Conservation (phyloP, 1,139 yeast genomes). For the Meyerozyma athensensis region DNA sequence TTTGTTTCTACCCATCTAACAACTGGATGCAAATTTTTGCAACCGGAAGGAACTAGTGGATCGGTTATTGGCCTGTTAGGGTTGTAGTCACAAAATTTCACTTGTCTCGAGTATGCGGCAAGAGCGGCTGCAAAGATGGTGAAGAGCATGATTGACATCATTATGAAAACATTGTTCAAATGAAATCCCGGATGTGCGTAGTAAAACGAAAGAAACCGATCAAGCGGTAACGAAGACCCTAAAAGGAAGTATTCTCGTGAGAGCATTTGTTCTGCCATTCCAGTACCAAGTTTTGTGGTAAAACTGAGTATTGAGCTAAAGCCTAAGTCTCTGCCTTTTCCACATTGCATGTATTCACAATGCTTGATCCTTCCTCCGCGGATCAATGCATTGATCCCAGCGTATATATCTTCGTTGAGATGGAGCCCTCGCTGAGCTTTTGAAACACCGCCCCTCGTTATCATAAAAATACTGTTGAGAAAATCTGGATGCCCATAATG, state of each 20-base stretch:
- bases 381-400: slow-evolving; percentile 49
- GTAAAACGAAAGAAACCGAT: slow-evolving; percentile 48
- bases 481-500: slow-evolving; percentile 59
- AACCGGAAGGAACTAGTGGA: slow-evolving; percentile 40
- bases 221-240: slow-evolving; percentile 46
- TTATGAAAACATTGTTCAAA: slow-evolving; percentile 47
- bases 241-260: slow-evolving; percentile 50
- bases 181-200: slow-evolving; percentile 59
- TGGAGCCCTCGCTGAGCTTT: slow-evolving; percentile 54
- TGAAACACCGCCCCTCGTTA: slow-evolving; percentile 53
- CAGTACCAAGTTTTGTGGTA: slow-evolving; percentile 54
- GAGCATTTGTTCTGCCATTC: slow-evolving; percentile 56
- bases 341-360: slow-evolving; percentile 55
- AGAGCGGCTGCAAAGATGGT: slow-evolving; percentile 42
- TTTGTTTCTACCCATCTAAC: slow-evolving; percentile 49
- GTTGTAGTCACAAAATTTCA: slow-evolving; percentile 44
- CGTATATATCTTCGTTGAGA: slow-evolving; percentile 52
- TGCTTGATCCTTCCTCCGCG: slow-evolving; percentile 54
- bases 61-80: slow-evolving; percentile 44
- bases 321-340: slow-evolving; percentile 54
- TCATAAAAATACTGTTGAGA: slow-evolving; percentile 45
- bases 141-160: slow-evolving; percentile 44
- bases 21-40: slow-evolving; percentile 45
- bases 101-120: slow-evolving; percentile 43
- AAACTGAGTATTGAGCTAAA: slow-evolving; percentile 51